Evolutionary conservation across 805 yeast species (phyloP), one percentile per base, ranked within the genome.

Genomic region (Barnettozyma californica): DNA sequence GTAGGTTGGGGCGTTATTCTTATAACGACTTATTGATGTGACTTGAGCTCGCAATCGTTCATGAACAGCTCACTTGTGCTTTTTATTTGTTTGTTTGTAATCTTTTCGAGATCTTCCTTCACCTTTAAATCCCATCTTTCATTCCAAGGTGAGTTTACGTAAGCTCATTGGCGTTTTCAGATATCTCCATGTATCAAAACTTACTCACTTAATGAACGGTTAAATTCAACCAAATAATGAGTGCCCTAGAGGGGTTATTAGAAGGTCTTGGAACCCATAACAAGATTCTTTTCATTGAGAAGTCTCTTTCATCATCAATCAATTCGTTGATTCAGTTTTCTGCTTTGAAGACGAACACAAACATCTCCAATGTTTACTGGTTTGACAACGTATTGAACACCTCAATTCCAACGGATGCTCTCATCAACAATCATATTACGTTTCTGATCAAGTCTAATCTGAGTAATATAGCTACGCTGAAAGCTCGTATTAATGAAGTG

Each of bases 291-390:
- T 50, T 60, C 35, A 59, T 61, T n/a, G 84, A 83, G 50, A 67
- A 68, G 29, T 57, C 64, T 4, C 58, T 83, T 35, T 70, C 84
- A 2, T 66, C 76, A 1, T 58, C 76, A 11, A 63, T 84, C 48
- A 79, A 84, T 58, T 68, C 68, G 34, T 65, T 83, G 33, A 74
- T 81, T 11, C 78, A 84, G 10, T 83, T 82, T 61, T 73, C 77
- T 47, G 60, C 64, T 8, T 68, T 84, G 27, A 78, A 78, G 55
- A 68, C 69, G 35, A 68, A 65, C 35, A 82, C 76, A 3, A 67
- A 80, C 45, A 76, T 84, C 43, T 70, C 68, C 29, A 68, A 67
- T 43, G 69, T 78, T 5, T 64, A 70, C 39, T 79, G 83, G 78
- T 66, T 79, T 20, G 61, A 66, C 34, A 64, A 63, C 20, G 47